Conservation (phyloP, 108 stramenopile species). For the Pelagomonas calceolata region DNA sequence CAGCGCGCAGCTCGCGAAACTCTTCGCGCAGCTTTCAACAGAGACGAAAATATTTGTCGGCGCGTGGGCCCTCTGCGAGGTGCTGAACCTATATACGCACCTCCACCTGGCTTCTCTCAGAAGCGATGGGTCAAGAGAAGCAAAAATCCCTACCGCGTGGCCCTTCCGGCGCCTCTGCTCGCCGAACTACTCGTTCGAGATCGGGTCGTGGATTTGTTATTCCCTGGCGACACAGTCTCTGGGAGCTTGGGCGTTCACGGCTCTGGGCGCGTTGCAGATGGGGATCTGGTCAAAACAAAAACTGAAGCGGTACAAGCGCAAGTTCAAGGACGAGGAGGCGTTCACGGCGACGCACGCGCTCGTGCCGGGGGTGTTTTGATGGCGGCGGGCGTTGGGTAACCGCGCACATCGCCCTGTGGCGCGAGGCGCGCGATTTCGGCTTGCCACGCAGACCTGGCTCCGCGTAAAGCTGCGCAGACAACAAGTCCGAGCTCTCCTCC, state of each 20-base stretch:
- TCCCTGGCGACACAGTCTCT: slow-evolving; percentile 6
- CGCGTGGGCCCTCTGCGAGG: slow-evolving; percentile 12
- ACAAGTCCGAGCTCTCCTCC: too few relatives aligned
- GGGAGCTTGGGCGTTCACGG: slow-evolving; percentile 10
- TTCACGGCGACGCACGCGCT: background rate
- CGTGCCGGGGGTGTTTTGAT: background rate
- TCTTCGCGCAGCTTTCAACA: too few relatives aligned
- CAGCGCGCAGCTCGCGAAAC: too few relatives aligned
- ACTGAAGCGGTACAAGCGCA: slow-evolving; percentile 12
- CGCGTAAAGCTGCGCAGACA: too few relatives aligned
- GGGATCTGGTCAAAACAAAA: slow-evolving; percentile 12
- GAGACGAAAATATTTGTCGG: too few relatives aligned
- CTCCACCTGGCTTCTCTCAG: slow-evolving; percentile 11
- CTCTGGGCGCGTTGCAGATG: slow-evolving; percentile 20
- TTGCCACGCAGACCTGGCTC: too few relatives aligned
- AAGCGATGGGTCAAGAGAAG: background rate
- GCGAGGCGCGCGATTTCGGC: too few relatives aligned
- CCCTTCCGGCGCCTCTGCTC: slow-evolving; percentile 15
- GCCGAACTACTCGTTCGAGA: slow-evolving; percentile 31
- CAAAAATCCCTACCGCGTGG: slow-evolving; percentile 9
- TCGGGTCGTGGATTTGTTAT: slow-evolving; percentile 14
- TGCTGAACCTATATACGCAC: slow-evolving; percentile 12
- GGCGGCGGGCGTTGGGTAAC: too few relatives aligned
- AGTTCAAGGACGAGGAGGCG: background rate
- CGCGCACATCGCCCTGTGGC: too few relatives aligned